Base-by-base conservation (phyloP, 2,329 filamentous ascomycete species). In the Knoxdaviesia capensis region DNA sequence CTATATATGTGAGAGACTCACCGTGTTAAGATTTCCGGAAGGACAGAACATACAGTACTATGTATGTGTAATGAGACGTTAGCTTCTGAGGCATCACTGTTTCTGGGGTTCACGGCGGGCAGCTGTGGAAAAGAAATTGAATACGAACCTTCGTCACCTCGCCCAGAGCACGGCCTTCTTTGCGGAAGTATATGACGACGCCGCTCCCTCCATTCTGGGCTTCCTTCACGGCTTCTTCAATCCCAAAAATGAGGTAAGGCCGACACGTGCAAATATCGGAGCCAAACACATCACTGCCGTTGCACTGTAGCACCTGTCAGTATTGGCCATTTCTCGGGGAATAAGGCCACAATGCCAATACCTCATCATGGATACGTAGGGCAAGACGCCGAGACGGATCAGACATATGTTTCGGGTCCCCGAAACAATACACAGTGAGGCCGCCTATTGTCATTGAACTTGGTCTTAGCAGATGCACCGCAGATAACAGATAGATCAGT, bases 161-260 rank as follows among this genome's bases (percentile, higher is more conserved):
- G 42, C 90, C 90, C 6, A 96, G 66, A 34, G 88, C 90, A 50
- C 90, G 74, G 32, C 90, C 90, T 64, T 98, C 90, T 59, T 98
- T 98, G 50, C 90, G 77, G 73, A 96, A 98, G 59, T 98, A 98
- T 56, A 96, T 94, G 42, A 96, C 90, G 28, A 94, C 85, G 44
- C 88, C 88, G 51, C 80, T 88, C 39, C 88, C 88, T 42, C 88
- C 88, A 44, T 81, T 85, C 57, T 96, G 90, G 7, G 90, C 90
- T 61, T 96, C 86, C 54, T 92, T 94, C 51, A 98, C 88, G 8
- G 90, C 90, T 60, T 98, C 90, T 54, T 94, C 86, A 47, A 98
- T 92, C 46, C 90, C 90, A 56, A 92, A 96, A 54, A 93, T 92
- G 44, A 96, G 74, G 57, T 96, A 96, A 10, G 90, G 90, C 44